Evolutionary conservation across 495 filamentous ascomycete genomes (phyloP).

Genomic region (Cercophora scortea): DNA sequence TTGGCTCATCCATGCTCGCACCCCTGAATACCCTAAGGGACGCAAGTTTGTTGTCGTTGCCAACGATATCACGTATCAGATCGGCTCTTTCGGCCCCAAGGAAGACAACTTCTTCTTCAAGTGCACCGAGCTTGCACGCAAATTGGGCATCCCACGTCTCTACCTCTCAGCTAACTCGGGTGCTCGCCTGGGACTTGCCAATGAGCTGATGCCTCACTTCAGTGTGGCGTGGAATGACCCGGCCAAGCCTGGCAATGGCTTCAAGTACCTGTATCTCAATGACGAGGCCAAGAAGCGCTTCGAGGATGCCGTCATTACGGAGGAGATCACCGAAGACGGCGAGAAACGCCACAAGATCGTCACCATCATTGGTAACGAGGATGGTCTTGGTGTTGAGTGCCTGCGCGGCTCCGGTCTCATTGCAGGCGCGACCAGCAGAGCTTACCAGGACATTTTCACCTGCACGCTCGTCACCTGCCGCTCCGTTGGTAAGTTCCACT

Average conservation of each 20-base stretch:
- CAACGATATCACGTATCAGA: slow-evolving; percentile 99
- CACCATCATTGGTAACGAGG: slow-evolving; percentile 88
- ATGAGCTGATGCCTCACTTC: slow-evolving; percentile 95
- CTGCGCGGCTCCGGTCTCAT: slow-evolving; percentile 95
- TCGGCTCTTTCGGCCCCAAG: slow-evolving; percentile 90
- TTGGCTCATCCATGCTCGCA: slow-evolving; percentile 93
- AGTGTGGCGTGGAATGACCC: slow-evolving; percentile 91
- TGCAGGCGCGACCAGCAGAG: slow-evolving; percentile 91
- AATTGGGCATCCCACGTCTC: slow-evolving; percentile 89
- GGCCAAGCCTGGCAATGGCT: slow-evolving; percentile 76
- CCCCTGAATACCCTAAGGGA: slow-evolving; percentile 93
- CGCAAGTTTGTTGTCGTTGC: slow-evolving; percentile 90
- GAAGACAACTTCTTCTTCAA: slow-evolving; percentile 99
- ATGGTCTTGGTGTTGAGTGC: slow-evolving; percentile 96
- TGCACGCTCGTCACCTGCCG: slow-evolving; percentile 96
- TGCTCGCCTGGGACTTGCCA: slow-evolving; percentile 93
- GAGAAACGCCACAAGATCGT: slow-evolving; percentile 92
- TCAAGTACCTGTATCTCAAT: slow-evolving; percentile 97
- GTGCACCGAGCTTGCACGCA: slow-evolving; percentile 91
- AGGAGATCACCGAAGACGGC: slow-evolving; percentile 74
- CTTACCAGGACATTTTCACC: slow-evolving; percentile 98
- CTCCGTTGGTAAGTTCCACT: slow-evolving; percentile 62
- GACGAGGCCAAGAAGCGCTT: slow-evolving; percentile 81
- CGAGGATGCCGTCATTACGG: slow-evolving; percentile 84
- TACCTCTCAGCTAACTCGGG: slow-evolving; percentile 99